Conservation (phyloP, 305 asterid genomes). For the Solanum hybrid region DNA sequence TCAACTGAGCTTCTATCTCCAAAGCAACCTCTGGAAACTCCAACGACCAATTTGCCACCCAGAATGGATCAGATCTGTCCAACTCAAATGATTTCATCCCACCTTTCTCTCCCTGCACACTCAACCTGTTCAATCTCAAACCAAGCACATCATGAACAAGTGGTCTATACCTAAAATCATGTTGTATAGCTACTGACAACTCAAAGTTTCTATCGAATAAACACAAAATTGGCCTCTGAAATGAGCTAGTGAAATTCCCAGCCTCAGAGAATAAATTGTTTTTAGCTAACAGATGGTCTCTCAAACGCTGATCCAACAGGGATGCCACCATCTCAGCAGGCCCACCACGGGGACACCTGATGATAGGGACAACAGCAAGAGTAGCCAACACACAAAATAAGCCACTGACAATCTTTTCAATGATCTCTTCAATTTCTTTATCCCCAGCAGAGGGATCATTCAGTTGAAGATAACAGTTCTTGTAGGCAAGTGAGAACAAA, state of each 20-base stretch:
- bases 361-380: slow-evolving; percentile 76
- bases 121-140: slow-evolving; percentile 69
- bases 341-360: slow-evolving; percentile 87
- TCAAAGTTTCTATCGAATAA: slow-evolving; percentile 78
- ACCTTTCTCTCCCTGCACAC: slow-evolving; percentile 74
- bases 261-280: slow-evolving; percentile 70
- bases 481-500: slow-evolving; percentile 56
- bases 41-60: slow-evolving; percentile 65
- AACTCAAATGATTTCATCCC: slow-evolving; percentile 67
- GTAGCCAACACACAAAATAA: slow-evolving; percentile 64
- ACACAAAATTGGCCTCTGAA: slow-evolving; percentile 87
- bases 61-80: slow-evolving; percentile 65
- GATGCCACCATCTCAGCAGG: slow-evolving; percentile 92
- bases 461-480: slow-evolving; percentile 58
- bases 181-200: slow-evolving; percentile 74
- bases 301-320: slow-evolving; percentile 72
- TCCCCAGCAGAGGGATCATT: slow-evolving; percentile 68
- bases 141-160: slow-evolving; percentile 89
- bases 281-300: slow-evolving; percentile 77
- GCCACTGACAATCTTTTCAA: slow-evolving; percentile 60
- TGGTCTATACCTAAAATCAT: slow-evolving; percentile 84
- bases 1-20: slow-evolving; percentile 72
- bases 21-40: slow-evolving; percentile 83
- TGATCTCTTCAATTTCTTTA: slow-evolving; percentile 62
- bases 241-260: slow-evolving; percentile 59